These are phyloP conservation scores for Talaromyces sp. DNA, from an alignment of 2,329 filamentous ascomycete species.

Conservation along the genomic window DNA sequence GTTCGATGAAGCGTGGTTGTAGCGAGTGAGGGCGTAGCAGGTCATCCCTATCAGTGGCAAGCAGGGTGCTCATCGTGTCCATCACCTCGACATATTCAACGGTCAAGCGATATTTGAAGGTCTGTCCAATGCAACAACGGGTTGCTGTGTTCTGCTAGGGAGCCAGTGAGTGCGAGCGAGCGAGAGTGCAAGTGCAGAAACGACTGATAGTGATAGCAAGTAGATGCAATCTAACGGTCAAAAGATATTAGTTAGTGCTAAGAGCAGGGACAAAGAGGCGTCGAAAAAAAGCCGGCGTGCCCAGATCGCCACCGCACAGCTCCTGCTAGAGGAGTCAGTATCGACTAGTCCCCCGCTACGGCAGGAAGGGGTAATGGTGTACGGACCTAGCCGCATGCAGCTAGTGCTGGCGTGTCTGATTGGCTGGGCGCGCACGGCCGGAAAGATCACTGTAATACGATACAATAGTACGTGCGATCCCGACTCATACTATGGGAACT, in stretches of 20 bases:
- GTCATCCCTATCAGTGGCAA: slow-evolving; percentile 20
- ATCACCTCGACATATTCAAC: not conserved
- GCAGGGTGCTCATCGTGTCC: slow-evolving; percentile 9
- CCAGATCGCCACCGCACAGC: slow-evolving; percentile 10
- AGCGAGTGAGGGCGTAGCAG: slow-evolving; percentile 27
- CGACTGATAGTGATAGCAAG: too few relatives aligned
- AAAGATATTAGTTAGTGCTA: not conserved
- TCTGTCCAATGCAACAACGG: too few relatives aligned
- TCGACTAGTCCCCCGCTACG: not conserved
- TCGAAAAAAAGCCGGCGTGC: slow-evolving; percentile 12
- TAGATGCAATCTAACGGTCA: too few relatives aligned
- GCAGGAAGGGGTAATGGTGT: not conserved
- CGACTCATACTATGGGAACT: too few relatives aligned
- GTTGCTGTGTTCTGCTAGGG: too few relatives aligned
- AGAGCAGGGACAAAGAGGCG: not conserved
- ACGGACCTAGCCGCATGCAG: not conserved
- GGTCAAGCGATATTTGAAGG: too few relatives aligned
- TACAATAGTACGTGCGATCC: too few relatives aligned
- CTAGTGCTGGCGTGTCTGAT: not conserved
- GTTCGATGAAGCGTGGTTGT: slow-evolving; percentile 33
- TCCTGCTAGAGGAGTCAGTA: not conserved
- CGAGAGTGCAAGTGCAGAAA: too few relatives aligned
- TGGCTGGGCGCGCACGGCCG: too few relatives aligned
- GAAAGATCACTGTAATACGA: too few relatives aligned
- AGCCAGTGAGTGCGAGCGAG: too few relatives aligned